A percentile compares a stretch with the other conserved stretches of the same genome.
Evolutionary conservation across 371 early-diverging fungal species (phyloP).

Genomic region (Encephalitozoon intestinalis): DNA sequence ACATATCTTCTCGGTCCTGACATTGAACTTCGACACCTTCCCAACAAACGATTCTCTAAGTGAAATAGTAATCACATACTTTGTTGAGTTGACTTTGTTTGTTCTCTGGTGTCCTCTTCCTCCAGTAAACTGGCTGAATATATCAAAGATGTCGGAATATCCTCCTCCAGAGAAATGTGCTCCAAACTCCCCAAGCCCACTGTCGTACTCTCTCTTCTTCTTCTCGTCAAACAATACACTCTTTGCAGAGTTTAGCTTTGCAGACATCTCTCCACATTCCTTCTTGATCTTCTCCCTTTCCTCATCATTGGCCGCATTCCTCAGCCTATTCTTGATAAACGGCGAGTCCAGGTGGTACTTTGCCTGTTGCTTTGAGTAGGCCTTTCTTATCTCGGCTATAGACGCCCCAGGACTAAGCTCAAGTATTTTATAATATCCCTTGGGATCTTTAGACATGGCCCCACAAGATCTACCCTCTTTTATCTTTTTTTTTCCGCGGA

Average conservation of each 20-base stretch:
- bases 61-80: slow-evolving; percentile 38
- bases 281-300: slow-evolving; percentile 40
- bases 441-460: slow-evolving; percentile 31
- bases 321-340: slow-evolving; percentile 8
- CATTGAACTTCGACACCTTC: slow-evolving; percentile 42
- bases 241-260: slow-evolving; percentile 53
- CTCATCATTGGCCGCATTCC: slow-evolving; percentile 37
- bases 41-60: slow-evolving; percentile 51
- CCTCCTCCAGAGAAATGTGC: slow-evolving; percentile 7
- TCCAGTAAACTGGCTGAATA: slow-evolving; percentile 47
- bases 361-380: slow-evolving; percentile 36
- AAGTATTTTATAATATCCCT: slow-evolving; percentile 56
- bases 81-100: slow-evolving; percentile 45
- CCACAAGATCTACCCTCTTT: not conserved
- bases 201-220: slow-evolving; percentile 57
- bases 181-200: slow-evolving; percentile 42
- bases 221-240: slow-evolving; percentile 46
- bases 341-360: slow-evolving; percentile 44
- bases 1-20: slow-evolving; percentile 49
- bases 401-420: slow-evolving; percentile 41
- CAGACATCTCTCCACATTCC: slow-evolving; percentile 46
- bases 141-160: slow-evolving; percentile 51
- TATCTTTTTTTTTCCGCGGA: not conserved
- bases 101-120: slow-evolving; percentile 23
- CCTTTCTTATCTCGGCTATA: slow-evolving; percentile 46